A percentile compares a stretch with the other conserved stretches of the same genome.
Conservation (phyloP, 805 yeast species). For the Lachancea fermentati region DNA sequence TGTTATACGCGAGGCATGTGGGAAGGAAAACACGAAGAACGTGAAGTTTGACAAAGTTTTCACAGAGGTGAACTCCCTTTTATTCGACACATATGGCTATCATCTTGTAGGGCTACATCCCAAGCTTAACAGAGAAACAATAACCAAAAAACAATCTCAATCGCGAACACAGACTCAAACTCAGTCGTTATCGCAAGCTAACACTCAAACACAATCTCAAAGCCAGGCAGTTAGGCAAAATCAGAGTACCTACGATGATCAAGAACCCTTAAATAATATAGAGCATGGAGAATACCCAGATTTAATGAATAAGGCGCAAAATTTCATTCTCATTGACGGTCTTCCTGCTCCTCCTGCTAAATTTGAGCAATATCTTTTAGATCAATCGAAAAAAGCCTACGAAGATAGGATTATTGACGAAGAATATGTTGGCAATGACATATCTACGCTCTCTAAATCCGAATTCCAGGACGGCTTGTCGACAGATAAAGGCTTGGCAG, state of each 20-base stretch:
- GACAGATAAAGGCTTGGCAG: slow-evolving; percentile 18
- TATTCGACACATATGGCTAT: slow-evolving; percentile 27
- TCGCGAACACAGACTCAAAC: not conserved
- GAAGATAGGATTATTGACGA: slow-evolving; percentile 15
- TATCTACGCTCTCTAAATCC: slow-evolving; percentile 7
- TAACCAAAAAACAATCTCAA: not conserved
- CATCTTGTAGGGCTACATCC: slow-evolving; percentile 19
- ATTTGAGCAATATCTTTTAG: slow-evolving; percentile 15
- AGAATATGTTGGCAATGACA: slow-evolving; percentile 19
- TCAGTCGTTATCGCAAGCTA: too few relatives aligned
- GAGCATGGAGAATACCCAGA: too few relatives aligned
- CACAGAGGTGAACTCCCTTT: slow-evolving; percentile 15
- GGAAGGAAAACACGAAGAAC: slow-evolving; percentile 16
- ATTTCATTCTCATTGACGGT: slow-evolving; percentile 22
- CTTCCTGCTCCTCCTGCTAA: slow-evolving; percentile 11
- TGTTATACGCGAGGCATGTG: slow-evolving; percentile 16
- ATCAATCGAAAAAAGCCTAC: slow-evolving; percentile 13
- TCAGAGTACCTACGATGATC: too few relatives aligned
- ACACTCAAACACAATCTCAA: too few relatives aligned
- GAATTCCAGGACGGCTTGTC: slow-evolving; percentile 16
- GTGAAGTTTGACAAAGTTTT: slow-evolving; percentile 15
- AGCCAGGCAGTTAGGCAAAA: not conserved
- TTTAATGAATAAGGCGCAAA: slow-evolving; percentile 14
- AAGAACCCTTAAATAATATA: too few relatives aligned
- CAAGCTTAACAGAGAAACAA: slow-evolving; percentile 2